Conservation (phyloP, 805 yeast genomes). For the Alloascoidea hylecoeti region DNA sequence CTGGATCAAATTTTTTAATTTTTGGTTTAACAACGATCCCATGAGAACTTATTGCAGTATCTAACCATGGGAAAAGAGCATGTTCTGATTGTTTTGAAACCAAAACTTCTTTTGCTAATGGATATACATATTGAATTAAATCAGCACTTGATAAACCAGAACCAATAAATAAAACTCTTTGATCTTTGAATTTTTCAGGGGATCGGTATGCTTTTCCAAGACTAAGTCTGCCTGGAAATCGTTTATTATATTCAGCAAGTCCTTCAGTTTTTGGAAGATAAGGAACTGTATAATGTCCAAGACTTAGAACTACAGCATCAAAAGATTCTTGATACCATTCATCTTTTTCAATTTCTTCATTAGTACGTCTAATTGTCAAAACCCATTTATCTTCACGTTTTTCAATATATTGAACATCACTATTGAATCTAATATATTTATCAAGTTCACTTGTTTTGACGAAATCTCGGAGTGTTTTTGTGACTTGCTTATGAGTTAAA, state of each 20-base stretch:
- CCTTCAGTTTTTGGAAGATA: constrained; percentile 29
- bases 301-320: constrained; percentile 26
- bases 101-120: constrained; percentile 5
- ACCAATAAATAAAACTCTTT: constrained; percentile 21
- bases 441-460: not conserved
- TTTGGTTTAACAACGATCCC: constrained; percentile 2
- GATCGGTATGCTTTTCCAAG: constrained; percentile 30
- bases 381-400: constrained; percentile 18
- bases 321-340: constrained; percentile 18
- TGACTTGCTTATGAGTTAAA: not conserved
- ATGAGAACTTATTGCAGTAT: constrained; percentile 4
- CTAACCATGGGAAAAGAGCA: constrained; percentile 8
- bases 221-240: constrained; percentile 19
- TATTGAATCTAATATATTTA: constrained; percentile 14
- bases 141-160: constrained; percentile 3
- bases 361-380: constrained; percentile 10
- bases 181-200: constrained; percentile 17
- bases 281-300: constrained; percentile 35
- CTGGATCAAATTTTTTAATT: constrained; percentile 2
- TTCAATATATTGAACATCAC: constrained; percentile 16
- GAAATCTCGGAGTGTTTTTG: not conserved
- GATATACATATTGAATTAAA: constrained; percentile 15
- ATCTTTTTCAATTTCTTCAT: constrained; percentile 5
- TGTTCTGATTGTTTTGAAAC: constrained; percentile 2
- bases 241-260: constrained; percentile 15